Evolutionary conservation across 2,329 filamentous ascomycete genomes (phyloP).

Genomic region (Emericellopsis cladophorae): DNA sequence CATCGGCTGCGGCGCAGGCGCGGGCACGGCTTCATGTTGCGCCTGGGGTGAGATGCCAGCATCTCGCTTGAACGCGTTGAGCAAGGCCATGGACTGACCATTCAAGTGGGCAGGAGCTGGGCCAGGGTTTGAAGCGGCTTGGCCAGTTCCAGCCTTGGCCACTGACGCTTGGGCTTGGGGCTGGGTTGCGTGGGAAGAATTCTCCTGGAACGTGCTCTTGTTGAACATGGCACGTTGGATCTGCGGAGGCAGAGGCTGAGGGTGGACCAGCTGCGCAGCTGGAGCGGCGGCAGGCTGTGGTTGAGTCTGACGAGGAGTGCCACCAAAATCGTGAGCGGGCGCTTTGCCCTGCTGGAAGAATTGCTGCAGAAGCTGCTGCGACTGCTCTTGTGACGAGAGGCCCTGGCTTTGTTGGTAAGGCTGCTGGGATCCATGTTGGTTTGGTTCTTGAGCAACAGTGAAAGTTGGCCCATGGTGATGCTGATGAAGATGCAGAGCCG

Average conservation of each 20-base stretch:
- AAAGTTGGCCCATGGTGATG: slow-evolving; percentile 4
- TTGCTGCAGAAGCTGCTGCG: neutral
- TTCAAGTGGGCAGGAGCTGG: slow-evolving; percentile 15
- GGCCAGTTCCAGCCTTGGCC: slow-evolving; percentile 6
- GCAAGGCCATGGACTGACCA: slow-evolving; percentile 27
- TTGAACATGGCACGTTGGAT: slow-evolving; percentile 40
- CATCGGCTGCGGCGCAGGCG: slow-evolving; percentile 5
- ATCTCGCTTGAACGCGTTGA: slow-evolving; percentile 29
- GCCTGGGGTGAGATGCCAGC: slow-evolving; percentile 5
- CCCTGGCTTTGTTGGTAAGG: neutral
- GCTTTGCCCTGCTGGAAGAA: neutral
- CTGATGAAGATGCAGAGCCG: slow-evolving; percentile 13
- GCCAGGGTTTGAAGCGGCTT: neutral
- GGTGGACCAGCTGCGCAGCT: slow-evolving; percentile 18
- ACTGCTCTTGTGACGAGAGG: neutral
- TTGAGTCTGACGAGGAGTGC: slow-evolving; percentile 2
- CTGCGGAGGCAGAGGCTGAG: slow-evolving; percentile 41
- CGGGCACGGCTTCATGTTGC: neutral
- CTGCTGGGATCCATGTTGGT: slow-evolving; percentile 1
- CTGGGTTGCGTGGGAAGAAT: slow-evolving; percentile 1
- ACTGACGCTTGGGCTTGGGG: slow-evolving; percentile 2
- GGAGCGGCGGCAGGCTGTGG: slow-evolving; percentile 6
- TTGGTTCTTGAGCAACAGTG: slow-evolving; percentile 2
- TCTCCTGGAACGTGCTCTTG: slow-evolving; percentile 16
- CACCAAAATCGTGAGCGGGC: neutral